A percentile compares a stretch with the other conserved stretches of the same genome.
Evolutionary conservation across 805 yeast species (phyloP).

Genomic region (Cyberlindnera bimundalis): DNA sequence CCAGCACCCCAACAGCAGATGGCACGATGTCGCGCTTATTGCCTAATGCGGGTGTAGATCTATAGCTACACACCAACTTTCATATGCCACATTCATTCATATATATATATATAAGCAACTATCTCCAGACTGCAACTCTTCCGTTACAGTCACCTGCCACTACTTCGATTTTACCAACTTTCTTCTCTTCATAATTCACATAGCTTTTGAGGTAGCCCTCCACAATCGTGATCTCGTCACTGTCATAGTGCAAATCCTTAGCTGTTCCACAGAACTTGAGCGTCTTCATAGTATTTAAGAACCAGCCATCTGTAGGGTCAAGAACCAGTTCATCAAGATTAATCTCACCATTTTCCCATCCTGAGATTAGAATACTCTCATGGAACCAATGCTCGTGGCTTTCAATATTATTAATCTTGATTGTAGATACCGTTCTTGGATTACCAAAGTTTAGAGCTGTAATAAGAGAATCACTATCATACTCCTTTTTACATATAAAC

Average conservation of each 20-base stretch:
- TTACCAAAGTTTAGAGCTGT: conserved; percentile 30
- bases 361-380: conserved; percentile 34
- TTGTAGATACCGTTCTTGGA: conserved; percentile 25
- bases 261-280: conserved; percentile 24
- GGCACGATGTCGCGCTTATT: too few relatives aligned
- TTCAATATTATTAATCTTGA: conserved; percentile 26
- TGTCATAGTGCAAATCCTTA: conserved; percentile 14
- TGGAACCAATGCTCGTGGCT: conserved; percentile 39
- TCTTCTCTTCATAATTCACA: conserved; percentile 33
- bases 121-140: conserved; percentile 46
- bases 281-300: conserved; percentile 19
- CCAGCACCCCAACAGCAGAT: too few relatives aligned
- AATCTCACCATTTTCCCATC: conserved; percentile 32
- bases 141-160: conserved; percentile 56
- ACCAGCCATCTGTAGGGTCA: conserved; percentile 22
- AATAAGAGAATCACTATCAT: conserved; percentile 16
- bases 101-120: background rate
- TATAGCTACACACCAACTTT: too few relatives aligned
- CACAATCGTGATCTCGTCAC: conserved; percentile 29
- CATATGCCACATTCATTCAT: too few relatives aligned
- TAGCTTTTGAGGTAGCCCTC: conserved; percentile 33
- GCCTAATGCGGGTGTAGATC: too few relatives aligned
- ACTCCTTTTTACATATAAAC: conserved; percentile 27
- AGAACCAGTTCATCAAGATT: conserved; percentile 31
- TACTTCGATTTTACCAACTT: conserved; percentile 39